Base-by-base conservation (phyloP, 768 basidiomycete genomes). In the Leccinum longicurvipes region DNA sequence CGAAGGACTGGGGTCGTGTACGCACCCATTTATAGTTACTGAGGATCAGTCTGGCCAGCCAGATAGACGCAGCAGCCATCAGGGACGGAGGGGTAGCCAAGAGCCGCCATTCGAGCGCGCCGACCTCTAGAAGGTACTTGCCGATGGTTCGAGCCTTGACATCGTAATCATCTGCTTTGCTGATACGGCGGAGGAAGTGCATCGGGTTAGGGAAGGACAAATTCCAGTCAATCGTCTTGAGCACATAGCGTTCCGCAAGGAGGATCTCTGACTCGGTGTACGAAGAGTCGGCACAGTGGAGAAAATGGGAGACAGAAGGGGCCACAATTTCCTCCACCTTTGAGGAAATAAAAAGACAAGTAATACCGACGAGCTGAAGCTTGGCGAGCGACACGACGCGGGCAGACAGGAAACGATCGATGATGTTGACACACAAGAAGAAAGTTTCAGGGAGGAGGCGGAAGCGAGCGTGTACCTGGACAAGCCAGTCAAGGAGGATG, bases 321-420 rank as follows among this genome's bases (percentile, higher is more conserved):
- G 92, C 85, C 59, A 92, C 83, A 41, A 93, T 93, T 71, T 97
- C 94, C 71, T 98, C 95, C 59, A 88, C 92, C 72, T 98, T 98
- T 34, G 91, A 83, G 0, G 95, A 84, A 61, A 97, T 77, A 73
- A 96, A 90, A 63, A 98, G 82, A 56, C 87, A 86, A 3, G 91
- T 86, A 50, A 93, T 79, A 54, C 95, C 95, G 55, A 97, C 92
- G 34, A 97, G 85, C 70, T 97, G 95, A 31, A 96, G 81, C 70
- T 94, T 95, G 57, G 83, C 76, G 29, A 94, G 76, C 1, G 90
- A 87, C 58, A 94, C 85, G 48, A 84, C 81, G 12, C 93, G 88
- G 32, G 76, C 70, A 15, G 81, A 82, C 17, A 89, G 77, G 74
- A 89, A 87, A 50, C 87, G 83, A 65, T 88, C 86, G 53, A 95